phyloP scores from a whole-genome alignment of 371 early-diverging fungal species.

The Mucor plumbeus region DNA sequence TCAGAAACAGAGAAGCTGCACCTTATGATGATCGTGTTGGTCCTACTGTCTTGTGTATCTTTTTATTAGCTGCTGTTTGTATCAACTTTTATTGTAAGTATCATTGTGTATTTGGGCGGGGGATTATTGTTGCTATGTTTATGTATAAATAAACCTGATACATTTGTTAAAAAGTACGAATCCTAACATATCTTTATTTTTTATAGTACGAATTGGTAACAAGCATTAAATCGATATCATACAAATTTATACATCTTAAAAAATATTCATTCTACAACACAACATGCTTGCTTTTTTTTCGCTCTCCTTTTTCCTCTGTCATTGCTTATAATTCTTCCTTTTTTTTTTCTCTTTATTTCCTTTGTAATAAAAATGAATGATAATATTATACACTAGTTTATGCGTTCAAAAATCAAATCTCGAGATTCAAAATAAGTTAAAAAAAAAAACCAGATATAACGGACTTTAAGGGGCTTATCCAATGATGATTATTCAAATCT shows the following conservation, averaged over 20 bases:
- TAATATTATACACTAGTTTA: neutral
- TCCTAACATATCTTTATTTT: constrained; percentile 2
- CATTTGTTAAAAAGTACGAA: neutral
- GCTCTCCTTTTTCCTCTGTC: neutral
- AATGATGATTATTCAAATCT: constrained; percentile 1
- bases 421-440: no score
- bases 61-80: constrained; percentile 75
- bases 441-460: constrained; percentile 7
- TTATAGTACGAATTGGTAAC: constrained; percentile 30
- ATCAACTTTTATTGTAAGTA: constrained; percentile 81
- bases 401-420: neutral
- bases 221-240: constrained; percentile 25
- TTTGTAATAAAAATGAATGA: neutral
- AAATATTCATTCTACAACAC: constrained; percentile 1
- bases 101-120: neutral
- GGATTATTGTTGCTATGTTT: neutral
- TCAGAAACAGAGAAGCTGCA: constrained; percentile 57
- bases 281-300: neutral
- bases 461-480: constrained; percentile 4
- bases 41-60: constrained; percentile 77
- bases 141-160: neutral
- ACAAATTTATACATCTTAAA: neutral
- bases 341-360: neutral
- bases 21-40: constrained; percentile 64
- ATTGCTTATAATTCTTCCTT: neutral